Evolutionary conservation across 805 yeast genomes (phyloP).

Genomic region (Cyberlindnera nakhonratchasimensis): DNA sequence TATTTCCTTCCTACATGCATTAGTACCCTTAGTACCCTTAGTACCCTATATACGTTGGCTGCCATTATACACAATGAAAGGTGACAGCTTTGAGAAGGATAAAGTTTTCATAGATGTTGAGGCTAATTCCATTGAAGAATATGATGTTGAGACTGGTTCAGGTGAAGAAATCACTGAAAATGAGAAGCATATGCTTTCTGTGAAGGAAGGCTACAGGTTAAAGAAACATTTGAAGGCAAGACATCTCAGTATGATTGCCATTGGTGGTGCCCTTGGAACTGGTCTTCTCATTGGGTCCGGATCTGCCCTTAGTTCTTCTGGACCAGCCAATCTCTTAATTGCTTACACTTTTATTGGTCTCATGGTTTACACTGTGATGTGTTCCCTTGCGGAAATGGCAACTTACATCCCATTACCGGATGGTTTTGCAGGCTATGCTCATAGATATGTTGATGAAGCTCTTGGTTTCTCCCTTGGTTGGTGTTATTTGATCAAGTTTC

Average conservation of each 20-base stretch:
- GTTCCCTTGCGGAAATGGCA: constrained; percentile 66
- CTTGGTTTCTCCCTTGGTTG: constrained; percentile 30
- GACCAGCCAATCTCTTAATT: constrained; percentile 54
- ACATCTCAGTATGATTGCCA: constrained; percentile 59
- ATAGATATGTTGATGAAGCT: constrained; percentile 37
- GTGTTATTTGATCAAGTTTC: constrained; percentile 26
- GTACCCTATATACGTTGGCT: not conserved
- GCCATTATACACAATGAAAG: not conserved
- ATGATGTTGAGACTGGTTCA: not conserved
- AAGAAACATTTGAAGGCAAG: constrained; percentile 43
- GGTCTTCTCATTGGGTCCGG: constrained; percentile 69
- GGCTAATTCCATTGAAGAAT: not conserved
- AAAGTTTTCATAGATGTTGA: not conserved
- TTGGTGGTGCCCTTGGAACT: constrained; percentile 72
- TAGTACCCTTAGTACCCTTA: too few species aligned
- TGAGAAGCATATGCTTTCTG: constrained; percentile 21
- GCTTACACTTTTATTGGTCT: constrained; percentile 70
- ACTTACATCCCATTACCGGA: constrained; percentile 62
- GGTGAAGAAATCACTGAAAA: not conserved
- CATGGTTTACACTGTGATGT: constrained; percentile 64
- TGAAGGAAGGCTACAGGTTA: constrained; percentile 25
- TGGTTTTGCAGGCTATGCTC: constrained; percentile 62
- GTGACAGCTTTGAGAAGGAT: not conserved
- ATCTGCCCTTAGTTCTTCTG: constrained; percentile 51
- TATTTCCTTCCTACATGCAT: not conserved